phyloP scores from a whole-genome alignment of 225 moss, liverwort and hornwort species.

The Straminergon stramineum region DNA sequence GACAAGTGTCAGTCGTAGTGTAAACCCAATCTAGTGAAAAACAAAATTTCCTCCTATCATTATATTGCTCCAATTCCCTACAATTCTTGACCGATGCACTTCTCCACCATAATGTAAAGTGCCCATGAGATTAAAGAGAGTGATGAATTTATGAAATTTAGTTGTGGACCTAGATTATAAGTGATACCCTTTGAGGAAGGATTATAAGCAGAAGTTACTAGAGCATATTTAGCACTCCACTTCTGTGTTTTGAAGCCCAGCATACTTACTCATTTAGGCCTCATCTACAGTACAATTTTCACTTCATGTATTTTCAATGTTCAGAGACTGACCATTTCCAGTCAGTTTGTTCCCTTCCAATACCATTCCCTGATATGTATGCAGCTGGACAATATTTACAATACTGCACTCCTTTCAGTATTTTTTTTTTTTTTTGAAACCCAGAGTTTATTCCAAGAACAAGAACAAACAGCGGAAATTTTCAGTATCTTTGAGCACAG shows the following conservation, averaged over 20 bases:
- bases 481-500: not conserved
- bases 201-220: not conserved
- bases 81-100: too few species aligned
- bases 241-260: not conserved
- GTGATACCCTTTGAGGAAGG: not conserved
- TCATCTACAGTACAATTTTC: not conserved
- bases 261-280: not conserved
- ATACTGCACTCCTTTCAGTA: not conserved
- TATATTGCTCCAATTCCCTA: too few species aligned
- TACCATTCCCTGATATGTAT: not conserved
- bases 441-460: too few species aligned
- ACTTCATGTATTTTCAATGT: not conserved
- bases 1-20: too few species aligned
- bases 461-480: too few species aligned
- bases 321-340: fast-evolving
- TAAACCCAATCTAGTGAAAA: not conserved
- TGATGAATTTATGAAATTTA: not conserved
- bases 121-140: not conserved
- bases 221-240: not conserved
- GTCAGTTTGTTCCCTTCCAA: not conserved
- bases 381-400: not conserved
- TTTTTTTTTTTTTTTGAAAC: too few species aligned
- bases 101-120: too few species aligned
- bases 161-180: not conserved
- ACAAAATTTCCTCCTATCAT: not conserved